Evolutionary conservation across 352 stramenopile genomes (phyloP).

Genomic region (Blastocystis sp.): DNA sequence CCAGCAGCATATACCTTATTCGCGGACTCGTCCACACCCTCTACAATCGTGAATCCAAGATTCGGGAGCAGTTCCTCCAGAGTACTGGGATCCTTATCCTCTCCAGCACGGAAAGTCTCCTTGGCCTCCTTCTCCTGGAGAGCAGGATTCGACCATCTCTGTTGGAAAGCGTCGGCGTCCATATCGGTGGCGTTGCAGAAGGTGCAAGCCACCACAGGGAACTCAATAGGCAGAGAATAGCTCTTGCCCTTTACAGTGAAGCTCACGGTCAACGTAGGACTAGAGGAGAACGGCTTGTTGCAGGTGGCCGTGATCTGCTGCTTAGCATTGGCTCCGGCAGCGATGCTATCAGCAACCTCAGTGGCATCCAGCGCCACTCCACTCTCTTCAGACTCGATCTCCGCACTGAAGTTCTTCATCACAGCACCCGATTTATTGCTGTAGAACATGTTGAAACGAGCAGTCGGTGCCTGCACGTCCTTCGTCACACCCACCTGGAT

Average conservation of each 20-base stretch:
- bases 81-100: conserved; percentile 17
- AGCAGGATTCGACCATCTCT: conserved; percentile 36
- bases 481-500: conserved; percentile 89
- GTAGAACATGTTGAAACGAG: conserved; percentile 86
- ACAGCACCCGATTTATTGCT: conserved; percentile 80
- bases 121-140: conserved; percentile 53
- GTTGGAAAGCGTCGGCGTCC: conserved; percentile 56
- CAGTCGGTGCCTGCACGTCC: conserved; percentile 77
- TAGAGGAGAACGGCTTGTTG: conserved; percentile 40
- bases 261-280: conserved; percentile 34
- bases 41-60: conserved; percentile 43
- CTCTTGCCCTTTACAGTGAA: conserved; percentile 52
- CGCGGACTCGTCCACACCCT: conserved; percentile 53
- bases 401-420: conserved; percentile 72
- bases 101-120: conserved; percentile 44
- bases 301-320: conserved; percentile 47
- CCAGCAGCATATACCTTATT: conserved; percentile 58
- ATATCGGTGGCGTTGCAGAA: conserved; percentile 44
- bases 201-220: conserved; percentile 39
- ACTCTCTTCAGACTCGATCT: conserved; percentile 5
- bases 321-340: conserved; percentile 35
- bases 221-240: conserved; percentile 46
- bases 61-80: conserved; percentile 31
- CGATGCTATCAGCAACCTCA: conserved; percentile 43
- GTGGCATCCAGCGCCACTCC: conserved; percentile 26